Conservation (phyloP, 768 basidiomycete species). For the Phylloporus sp. region DNA sequence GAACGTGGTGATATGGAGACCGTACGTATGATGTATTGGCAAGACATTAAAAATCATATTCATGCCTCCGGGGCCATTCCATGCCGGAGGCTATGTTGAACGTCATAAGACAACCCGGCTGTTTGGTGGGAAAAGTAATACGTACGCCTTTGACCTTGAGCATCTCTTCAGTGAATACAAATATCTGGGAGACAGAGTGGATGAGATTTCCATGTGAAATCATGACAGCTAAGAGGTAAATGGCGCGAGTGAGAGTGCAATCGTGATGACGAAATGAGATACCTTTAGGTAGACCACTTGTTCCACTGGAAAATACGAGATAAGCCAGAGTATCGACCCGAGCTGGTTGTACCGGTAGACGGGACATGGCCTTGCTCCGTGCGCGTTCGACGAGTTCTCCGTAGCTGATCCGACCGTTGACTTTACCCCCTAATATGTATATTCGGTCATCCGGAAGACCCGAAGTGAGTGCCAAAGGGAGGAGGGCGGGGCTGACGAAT, state of each 20-base stretch:
- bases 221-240: constrained; percentile 53
- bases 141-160: constrained; percentile 40
- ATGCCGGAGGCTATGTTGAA: constrained; percentile 34
- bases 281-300: constrained; percentile 76
- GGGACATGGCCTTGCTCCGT: constrained; percentile 35
- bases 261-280: neutral
- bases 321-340: constrained; percentile 58
- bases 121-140: neutral
- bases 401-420: constrained; percentile 41
- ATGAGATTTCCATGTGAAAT: constrained; percentile 65
- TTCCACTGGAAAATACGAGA: constrained; percentile 74
- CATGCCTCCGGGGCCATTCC: constrained; percentile 40
- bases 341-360: constrained; percentile 43
- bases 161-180: constrained; percentile 28
- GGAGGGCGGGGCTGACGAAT: constrained; percentile 48
- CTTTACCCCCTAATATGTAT: constrained; percentile 44
- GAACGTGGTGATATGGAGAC: constrained; percentile 50
- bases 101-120: neutral
- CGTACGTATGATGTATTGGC: constrained; percentile 68
- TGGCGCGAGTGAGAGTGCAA: neutral
- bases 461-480: constrained; percentile 39
- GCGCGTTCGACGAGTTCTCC: constrained; percentile 41
- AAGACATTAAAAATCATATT: constrained; percentile 55
- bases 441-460: constrained; percentile 41
- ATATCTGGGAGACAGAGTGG: constrained; percentile 39